Conservation (phyloP, 495 filamentous ascomycete species). For the Corynascus novoguineensis region DNA sequence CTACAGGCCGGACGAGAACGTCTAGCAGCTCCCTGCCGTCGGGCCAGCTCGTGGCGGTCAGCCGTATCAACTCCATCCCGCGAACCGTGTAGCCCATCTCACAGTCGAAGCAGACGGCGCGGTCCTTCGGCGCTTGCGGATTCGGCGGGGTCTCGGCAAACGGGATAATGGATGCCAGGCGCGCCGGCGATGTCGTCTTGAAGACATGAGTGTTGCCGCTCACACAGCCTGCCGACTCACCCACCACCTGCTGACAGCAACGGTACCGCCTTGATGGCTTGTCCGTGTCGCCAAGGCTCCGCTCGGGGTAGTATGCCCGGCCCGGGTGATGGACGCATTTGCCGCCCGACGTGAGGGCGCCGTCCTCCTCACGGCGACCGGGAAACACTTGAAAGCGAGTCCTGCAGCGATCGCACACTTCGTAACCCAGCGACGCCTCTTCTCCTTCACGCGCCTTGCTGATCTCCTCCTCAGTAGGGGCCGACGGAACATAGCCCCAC, state of each 20-base stretch:
- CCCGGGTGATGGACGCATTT: constrained; percentile 73
- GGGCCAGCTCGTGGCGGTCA: constrained; percentile 87
- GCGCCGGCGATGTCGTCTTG: constrained; percentile 69
- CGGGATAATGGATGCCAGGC: constrained; percentile 70
- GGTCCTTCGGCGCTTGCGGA: constrained; percentile 34
- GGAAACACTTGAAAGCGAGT: constrained; percentile 90
- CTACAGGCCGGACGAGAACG: constrained; percentile 76
- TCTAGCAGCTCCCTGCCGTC: constrained; percentile 68
- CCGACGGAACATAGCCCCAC: constrained; percentile 67
- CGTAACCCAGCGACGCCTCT: constrained; percentile 64
- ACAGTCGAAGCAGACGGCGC: constrained; percentile 78
- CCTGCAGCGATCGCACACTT: constrained; percentile 81
- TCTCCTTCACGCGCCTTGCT: constrained; percentile 57
- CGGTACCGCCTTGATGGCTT: constrained; percentile 55
- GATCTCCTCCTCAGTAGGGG: constrained; percentile 50
- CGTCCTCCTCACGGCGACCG: constrained; percentile 73
- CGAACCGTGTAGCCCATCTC: constrained; percentile 93
- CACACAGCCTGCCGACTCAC: constrained; percentile 66
- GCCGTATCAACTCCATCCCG: constrained; percentile 80
- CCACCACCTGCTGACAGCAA: constrained; percentile 71
- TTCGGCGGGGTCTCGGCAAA: constrained; percentile 73
- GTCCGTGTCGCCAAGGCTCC: constrained; percentile 36
- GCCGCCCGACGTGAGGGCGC: constrained; percentile 69
- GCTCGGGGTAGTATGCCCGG: constrained; percentile 50
- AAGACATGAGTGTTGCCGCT: constrained; percentile 72